phyloP scores from a whole-genome alignment of 2,329 filamentous ascomycete genomes.

The Apiospora arundinis region DNA sequence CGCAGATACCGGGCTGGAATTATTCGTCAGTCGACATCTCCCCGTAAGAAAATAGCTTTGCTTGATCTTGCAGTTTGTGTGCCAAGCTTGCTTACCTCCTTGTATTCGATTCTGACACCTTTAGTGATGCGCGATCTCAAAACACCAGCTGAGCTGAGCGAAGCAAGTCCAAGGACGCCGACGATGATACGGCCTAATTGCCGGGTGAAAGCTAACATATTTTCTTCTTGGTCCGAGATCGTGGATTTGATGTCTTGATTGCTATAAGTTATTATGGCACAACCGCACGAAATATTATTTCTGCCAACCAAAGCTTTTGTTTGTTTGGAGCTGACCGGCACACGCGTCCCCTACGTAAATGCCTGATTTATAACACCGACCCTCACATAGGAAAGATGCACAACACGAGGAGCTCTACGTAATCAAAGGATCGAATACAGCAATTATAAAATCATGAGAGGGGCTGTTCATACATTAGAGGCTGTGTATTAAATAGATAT shows the following conservation, averaged over 20 bases:
- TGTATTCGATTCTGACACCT: constrained; percentile 55
- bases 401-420: background rate
- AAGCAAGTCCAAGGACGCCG: background rate
- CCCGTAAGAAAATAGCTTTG: too few relatives aligned
- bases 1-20: constrained; percentile 46
- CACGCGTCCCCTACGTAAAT: background rate
- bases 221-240: background rate
- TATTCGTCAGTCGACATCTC: constrained; percentile 30
- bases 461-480: background rate
- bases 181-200: background rate
- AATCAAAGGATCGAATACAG: background rate
- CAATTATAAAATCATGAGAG: too few relatives aligned
- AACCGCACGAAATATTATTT: background rate
- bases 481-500: background rate
- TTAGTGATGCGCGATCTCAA: constrained; percentile 22
- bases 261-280: background rate
- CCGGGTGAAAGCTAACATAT: background rate
- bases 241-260: background rate
- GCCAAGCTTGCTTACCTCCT: constrained; percentile 45
- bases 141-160: constrained; percentile 16
- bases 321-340: background rate
- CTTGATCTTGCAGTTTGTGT: constrained; percentile 26
- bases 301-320: background rate
- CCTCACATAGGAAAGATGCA: background rate
- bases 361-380: background rate